A percentile compares a stretch with the other conserved stretches of the same genome.
Conservation (phyloP, 176 grass and related monocot genomes). For the Cenchrus purpureus region DNA sequence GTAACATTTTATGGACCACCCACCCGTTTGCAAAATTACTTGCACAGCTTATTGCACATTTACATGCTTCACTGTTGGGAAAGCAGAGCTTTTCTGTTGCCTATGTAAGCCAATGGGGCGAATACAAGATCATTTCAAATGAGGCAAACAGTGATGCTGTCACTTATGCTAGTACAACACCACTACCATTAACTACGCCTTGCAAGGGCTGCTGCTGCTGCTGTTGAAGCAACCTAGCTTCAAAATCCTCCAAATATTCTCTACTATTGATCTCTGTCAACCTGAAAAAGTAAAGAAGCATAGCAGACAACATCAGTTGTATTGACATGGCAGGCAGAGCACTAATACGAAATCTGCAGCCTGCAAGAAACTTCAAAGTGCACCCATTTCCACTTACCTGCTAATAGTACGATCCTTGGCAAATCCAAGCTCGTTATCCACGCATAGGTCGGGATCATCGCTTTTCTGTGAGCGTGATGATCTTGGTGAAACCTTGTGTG, state of each 20-base stretch:
- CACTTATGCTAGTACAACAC: constrained; percentile 44
- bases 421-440: constrained; percentile 95
- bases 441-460: constrained; percentile 85
- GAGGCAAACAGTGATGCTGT: neutral
- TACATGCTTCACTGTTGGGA: constrained; percentile 35
- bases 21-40: neutral
- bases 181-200: constrained; percentile 10
- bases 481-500: constrained; percentile 56
- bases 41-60: constrained; percentile 36
- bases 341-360: neutral
- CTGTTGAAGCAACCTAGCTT: constrained; percentile 47
- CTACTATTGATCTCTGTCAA: constrained; percentile 90
- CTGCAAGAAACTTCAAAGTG: too few species aligned
- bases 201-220: constrained; percentile 44
- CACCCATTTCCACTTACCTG: constrained; percentile 48
- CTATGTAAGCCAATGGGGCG: neutral
- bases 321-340: neutral
- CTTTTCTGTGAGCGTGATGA: constrained; percentile 57
- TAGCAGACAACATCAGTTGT: neutral
- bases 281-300: constrained; percentile 26
- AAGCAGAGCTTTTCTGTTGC: constrained; percentile 16
- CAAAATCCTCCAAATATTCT: constrained; percentile 85
- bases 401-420: constrained; percentile 93
- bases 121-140: constrained; percentile 20
- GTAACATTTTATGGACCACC: neutral